Evolutionary conservation across 148 eudicot genomes (phyloP), one percentile per base, ranked within the genome.

Genomic region (Persicaria tinctoria): DNA sequence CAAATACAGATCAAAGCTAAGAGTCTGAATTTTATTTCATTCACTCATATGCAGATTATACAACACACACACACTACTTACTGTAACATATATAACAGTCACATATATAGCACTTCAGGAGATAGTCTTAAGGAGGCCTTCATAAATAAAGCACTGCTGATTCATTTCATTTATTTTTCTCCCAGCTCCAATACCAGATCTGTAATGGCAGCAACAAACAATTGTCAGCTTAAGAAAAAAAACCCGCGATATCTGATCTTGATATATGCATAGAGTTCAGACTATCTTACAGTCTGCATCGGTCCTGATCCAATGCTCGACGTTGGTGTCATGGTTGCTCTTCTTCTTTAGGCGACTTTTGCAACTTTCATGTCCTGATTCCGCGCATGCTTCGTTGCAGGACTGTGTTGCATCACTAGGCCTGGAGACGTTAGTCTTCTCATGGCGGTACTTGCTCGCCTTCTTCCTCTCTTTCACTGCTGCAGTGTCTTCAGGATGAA

Each of bases 301-400:
- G n/a, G 93, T 87, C 49, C 82, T 88, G 76, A 91, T 88, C 97
- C 93, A 91, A 63, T 81, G 92, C 79, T 83, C 91, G 63, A 49
- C 78, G 70, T 74, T 78, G 76, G 79, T 32, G 49, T 38, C 76
- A 38, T n/a, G 50, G 62, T 72, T 76, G 54, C 23, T 70, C 48
- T 11, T 17, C 12, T 76, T 73, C 44, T 78, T 64, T 59, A 46
- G 59, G n/a, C 7, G 11, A 14, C 16, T 62, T 8, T 54, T 68
- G 72, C 63, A 27, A 16, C 46, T 74, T 76, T 51, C 66, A 11
- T 66, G 64, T 81, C 20, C 32, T 79, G 70, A 75, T 60, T 45
- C 41, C 12, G 23, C 23, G 72, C 64, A 44, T 76, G 72, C 77
- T 66, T 73, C 59, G 23, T 73, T 80, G 76, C 53, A 50, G 59